Base-by-base conservation (phyloP, 2,329 filamentous ascomycete species). In the Didymella sp. region DNA sequence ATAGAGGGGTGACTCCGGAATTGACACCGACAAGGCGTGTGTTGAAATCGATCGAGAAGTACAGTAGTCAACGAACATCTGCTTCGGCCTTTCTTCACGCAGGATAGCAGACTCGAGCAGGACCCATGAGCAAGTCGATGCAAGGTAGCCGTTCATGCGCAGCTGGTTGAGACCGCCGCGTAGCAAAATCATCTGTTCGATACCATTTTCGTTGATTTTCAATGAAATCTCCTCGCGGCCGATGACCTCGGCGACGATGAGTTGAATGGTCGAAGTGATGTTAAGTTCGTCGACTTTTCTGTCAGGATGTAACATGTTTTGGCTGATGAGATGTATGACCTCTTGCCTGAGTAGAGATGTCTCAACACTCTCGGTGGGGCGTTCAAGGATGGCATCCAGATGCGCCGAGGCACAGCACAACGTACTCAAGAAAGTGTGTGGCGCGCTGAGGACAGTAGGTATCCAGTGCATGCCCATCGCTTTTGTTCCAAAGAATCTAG, bases 1-100 rank as follows among this genome's bases (percentile, higher is more conserved):
- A 51, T 71, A 77, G 0, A 77, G 56, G 6, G 75, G 75, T 1
- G 73, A 76, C 37, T 77, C 74, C 0, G 75, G 75, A 27, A 75
- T 60, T 4, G 61, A 65, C 7, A 61, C 64, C 2, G 57, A 67
- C 17, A 46, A 41, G 6, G 56, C 54, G 24, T 73, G 68, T 13
- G n/a, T 44, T 11, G 48, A 68, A 0, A 43, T 27, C 25, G 62
- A 64, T 4, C 52, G 47, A 8, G 59, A 38, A 6, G 57, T n/a
- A 45, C 62, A 69, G 40, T 70, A 71, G 15, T 73, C 64, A 11
- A 51, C 19, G 53, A 75, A 77, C n/a, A 73, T 64, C 4, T 45
- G 7, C 4, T 48, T 44, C 4, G 74, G 73, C 15, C 44, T 43
- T 21, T 56, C 41, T 59, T 76, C 75, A 13, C 67, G 69, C 7